A percentile compares a stretch with the other conserved stretches of the same genome.
Evolutionary conservation across 139 green algal genomes (phyloP).

Genomic region (Micromonas pusilla): DNA sequence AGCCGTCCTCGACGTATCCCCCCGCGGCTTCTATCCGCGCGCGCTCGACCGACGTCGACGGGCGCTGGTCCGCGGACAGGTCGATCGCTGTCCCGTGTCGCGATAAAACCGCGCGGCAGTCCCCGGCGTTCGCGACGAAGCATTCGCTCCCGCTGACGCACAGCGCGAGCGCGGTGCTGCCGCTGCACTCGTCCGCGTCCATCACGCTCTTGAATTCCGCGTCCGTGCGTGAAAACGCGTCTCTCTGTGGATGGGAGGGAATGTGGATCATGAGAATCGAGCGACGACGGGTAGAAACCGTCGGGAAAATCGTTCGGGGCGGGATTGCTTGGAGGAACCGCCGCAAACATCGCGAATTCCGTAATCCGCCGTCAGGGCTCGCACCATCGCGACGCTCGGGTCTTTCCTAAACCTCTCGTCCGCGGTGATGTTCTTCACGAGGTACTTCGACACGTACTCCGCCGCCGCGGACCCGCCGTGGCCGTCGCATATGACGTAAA

Average conservation of each 20-base stretch:
- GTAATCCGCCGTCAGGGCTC: not conserved
- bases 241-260: not conserved
- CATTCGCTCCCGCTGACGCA: constrained; percentile 40
- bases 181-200: constrained; percentile 15
- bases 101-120: constrained; percentile 47
- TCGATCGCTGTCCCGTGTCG: constrained; percentile 38
- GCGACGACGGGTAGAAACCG: not conserved
- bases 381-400: constrained; percentile 1
- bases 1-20: constrained; percentile 45
- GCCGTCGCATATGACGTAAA: constrained; percentile 33
- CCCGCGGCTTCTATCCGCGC: constrained; percentile 37
- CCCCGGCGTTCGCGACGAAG: constrained; percentile 45
- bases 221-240: constrained; percentile 23
- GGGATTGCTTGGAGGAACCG: too few relatives aligned
- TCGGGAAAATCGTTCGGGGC: constrained; percentile 3
- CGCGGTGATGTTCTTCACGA: constrained; percentile 25
- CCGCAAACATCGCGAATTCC: too few relatives aligned
- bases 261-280: not conserved
- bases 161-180: constrained; percentile 38
- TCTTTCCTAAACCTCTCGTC: not conserved
- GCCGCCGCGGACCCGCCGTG: constrained; percentile 25
- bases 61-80: constrained; percentile 46
- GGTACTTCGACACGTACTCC: not conserved
- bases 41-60: constrained; percentile 26
- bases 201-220: constrained; percentile 5